Evolutionary conservation across 2,329 filamentous ascomycete genomes (phyloP).

Genomic region (Ampelomyces quisqualis): DNA sequence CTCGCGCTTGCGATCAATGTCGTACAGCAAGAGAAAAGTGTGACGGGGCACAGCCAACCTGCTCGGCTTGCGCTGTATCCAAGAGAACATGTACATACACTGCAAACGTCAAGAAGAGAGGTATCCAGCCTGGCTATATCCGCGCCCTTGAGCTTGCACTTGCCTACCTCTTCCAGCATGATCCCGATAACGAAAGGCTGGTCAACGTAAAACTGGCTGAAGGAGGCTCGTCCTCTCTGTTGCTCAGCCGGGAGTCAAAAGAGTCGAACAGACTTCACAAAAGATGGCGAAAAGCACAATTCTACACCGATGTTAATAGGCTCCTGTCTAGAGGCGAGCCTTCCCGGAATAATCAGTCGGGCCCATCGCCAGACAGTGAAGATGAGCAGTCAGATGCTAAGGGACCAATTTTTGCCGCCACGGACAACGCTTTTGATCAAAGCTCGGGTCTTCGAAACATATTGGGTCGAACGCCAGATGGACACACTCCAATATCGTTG

Average conservation of each 20-base stretch:
- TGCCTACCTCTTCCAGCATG: conserved; percentile 65
- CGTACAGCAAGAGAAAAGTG: conserved; percentile 69
- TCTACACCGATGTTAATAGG: conserved; percentile 63
- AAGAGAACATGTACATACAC: conserved; percentile 70
- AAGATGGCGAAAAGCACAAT: conserved; percentile 63
- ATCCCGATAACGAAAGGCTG: conserved; percentile 60
- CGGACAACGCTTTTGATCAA: conserved; percentile 6
- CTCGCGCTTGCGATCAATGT: conserved; percentile 69
- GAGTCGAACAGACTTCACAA: conserved; percentile 61
- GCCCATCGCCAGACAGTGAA: conserved; percentile 24
- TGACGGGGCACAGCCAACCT: conserved; percentile 67
- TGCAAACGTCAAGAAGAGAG: conserved; percentile 71
- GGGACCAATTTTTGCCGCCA: conserved; percentile 5
- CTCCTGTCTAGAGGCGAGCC: conserved; percentile 56
- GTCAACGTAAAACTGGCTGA: conserved; percentile 57
- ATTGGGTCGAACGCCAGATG: too few relatives aligned
- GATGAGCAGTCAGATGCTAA: conserved; percentile 32
- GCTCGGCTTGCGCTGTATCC: conserved; percentile 65
- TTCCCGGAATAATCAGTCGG: conserved; percentile 20
- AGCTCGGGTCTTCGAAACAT: too few relatives aligned
- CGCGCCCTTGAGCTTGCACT: conserved; percentile 69
- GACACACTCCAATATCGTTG: too few relatives aligned
- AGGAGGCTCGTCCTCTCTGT: conserved; percentile 50
- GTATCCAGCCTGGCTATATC: conserved; percentile 78
- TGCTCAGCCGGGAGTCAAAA: conserved; percentile 55